phyloP scores from a whole-genome alignment of 257 asterid species.

The Salvia splendens region DNA sequence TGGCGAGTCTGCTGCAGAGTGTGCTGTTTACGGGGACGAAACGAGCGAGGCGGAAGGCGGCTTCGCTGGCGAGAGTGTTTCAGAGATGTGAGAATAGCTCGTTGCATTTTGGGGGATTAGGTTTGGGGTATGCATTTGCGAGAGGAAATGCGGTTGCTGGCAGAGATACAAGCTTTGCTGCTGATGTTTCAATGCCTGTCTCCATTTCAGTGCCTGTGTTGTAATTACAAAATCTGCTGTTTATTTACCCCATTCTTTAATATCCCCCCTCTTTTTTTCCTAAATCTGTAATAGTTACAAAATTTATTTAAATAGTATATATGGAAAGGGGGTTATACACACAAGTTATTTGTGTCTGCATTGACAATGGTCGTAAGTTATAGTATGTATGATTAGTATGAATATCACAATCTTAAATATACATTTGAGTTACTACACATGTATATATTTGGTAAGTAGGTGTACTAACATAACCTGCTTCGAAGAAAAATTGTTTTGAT shows the following conservation, averaged over 20 bases:
- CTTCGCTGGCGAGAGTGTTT: conserved; percentile 83
- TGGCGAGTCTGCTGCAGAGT: conserved; percentile 70
- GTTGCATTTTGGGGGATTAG: conserved; percentile 55
- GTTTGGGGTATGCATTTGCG: conserved; percentile 60
- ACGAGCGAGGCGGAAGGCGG: conserved; percentile 90
- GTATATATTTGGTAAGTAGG: too few relatives aligned
- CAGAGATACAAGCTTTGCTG: conserved; percentile 59
- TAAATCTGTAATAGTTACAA: conserved; percentile 35
- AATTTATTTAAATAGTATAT: conserved; percentile 43
- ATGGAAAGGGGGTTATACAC: conserved; percentile 37
- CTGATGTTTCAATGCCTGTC: conserved; percentile 59
- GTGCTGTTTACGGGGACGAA: conserved; percentile 87
- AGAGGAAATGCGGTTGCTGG: conserved; percentile 52
- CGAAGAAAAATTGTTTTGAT: too few relatives aligned
- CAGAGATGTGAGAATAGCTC: conserved; percentile 68
- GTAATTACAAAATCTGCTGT: conserved; percentile 35
- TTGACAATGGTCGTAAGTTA: too few relatives aligned
- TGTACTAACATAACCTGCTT: too few relatives aligned
- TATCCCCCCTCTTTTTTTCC: conserved; percentile 17
- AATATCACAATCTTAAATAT: too few relatives aligned
- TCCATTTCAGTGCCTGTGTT: conserved; percentile 81
- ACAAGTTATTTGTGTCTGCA: conserved; percentile 22
- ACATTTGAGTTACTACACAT: too few relatives aligned
- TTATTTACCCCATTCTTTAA: conserved; percentile 35
- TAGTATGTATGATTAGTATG: too few relatives aligned